Evolutionary conservation across 163 green algal species (phyloP).

Genomic region (Scenedesmus sp.): DNA sequence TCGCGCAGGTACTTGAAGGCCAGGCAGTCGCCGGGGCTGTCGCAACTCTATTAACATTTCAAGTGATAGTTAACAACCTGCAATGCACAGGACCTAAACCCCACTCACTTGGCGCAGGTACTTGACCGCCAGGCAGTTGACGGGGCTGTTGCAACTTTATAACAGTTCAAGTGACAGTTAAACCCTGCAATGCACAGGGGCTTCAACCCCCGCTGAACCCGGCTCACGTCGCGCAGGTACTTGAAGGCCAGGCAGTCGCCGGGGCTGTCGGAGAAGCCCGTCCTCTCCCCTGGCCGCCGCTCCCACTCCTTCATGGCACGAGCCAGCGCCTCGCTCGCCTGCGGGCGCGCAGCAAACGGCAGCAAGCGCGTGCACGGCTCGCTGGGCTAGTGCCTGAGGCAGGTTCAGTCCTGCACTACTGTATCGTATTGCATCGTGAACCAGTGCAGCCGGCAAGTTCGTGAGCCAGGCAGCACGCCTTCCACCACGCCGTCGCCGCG

Average conservation of each 20-base stretch:
- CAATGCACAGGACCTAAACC: too few species aligned
- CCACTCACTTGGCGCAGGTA: too few species aligned
- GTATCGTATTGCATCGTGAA: too few species aligned
- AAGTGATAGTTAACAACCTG: too few species aligned
- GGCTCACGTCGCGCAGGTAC: slow-evolving; percentile 80
- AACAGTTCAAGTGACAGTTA: neutral
- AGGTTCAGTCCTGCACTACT: too few species aligned
- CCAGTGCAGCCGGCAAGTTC: neutral
- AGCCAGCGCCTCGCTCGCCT: slow-evolving; percentile 69
- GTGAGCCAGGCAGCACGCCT: too few species aligned
- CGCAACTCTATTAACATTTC: too few species aligned
- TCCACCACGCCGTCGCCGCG: too few species aligned
- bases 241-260: slow-evolving; percentile 91
- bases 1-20: slow-evolving; percentile 91
- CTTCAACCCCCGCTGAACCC: neutral
- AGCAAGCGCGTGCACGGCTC: too few species aligned
- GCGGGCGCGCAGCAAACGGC: neutral
- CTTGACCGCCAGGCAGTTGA: slow-evolving; percentile 85
- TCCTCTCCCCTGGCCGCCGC: slow-evolving; percentile 66
- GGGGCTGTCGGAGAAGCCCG: slow-evolving; percentile 79
- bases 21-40: slow-evolving; percentile 81
- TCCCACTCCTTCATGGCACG: slow-evolving; percentile 89
- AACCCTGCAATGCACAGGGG: neutral
- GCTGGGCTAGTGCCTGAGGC: too few species aligned
- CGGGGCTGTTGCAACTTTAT: too few species aligned